Conservation (phyloP, 2,329 filamentous ascomycete genomes). For the Dothiorella sarmentorum region DNA sequence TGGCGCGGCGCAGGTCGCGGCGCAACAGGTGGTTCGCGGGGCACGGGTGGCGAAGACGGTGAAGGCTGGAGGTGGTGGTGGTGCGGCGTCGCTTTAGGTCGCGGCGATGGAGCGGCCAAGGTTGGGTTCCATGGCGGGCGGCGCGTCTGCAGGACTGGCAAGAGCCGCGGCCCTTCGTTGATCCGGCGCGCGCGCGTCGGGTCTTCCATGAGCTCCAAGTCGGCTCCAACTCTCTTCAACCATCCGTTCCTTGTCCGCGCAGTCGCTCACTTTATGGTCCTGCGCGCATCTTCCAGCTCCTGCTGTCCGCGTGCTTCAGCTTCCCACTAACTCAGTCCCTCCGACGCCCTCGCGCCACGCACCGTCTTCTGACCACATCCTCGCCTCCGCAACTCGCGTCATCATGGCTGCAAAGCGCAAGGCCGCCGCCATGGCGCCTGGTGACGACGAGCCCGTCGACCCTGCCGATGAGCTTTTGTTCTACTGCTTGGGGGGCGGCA, state of each 20-base stretch:
- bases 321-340: background rate
- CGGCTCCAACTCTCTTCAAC: background rate
- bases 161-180: conserved; percentile 3
- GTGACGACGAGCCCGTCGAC: conserved; percentile 81
- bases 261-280: background rate
- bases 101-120: conserved; percentile 9
- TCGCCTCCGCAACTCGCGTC: background rate
- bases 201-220: no score
- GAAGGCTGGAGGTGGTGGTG: no score
- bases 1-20: background rate
- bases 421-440: conserved; percentile 70
- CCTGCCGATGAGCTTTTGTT: conserved; percentile 94
- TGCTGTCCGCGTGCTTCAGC: conserved; percentile 2
- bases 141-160: conserved; percentile 1
- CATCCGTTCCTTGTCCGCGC: background rate
- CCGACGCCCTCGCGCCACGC: background rate
- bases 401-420: conserved; percentile 92
- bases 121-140: conserved; percentile 11
- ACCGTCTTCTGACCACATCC: background rate
- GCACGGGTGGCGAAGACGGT: background rate
- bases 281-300: background rate
- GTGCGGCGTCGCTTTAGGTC: background rate
- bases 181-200: conserved; percentile 6
- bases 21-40: background rate
- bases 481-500: conserved; percentile 87